Evolutionary conservation across 768 basidiomycete species (phyloP), one percentile per base, ranked within the genome.

Genomic region (Candolleomyces eurysporus): DNA sequence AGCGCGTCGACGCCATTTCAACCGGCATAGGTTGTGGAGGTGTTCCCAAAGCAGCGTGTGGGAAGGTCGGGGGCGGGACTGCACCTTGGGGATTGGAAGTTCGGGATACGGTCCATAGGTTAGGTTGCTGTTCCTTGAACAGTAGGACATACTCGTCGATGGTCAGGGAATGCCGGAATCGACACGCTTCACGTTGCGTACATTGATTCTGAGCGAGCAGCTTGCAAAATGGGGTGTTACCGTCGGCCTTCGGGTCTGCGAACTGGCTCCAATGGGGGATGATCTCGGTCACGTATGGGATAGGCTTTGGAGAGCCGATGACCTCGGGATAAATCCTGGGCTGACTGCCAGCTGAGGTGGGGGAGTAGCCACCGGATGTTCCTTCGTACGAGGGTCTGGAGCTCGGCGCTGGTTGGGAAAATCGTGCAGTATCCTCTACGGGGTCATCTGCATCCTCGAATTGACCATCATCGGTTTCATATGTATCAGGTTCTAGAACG

Each of bases 211-310:
- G 75, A 3, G 78, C 74, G 58, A 74, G 71, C 32, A 71, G 71
- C 66, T 76, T 79, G 71, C 80, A 81, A 54, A 81, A 78, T 3
- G 76, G 66, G 22, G 69, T 59, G 11, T 65, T 64, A 3, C 70
- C 61, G 62, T 78, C 66, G 3, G 75, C 75, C 26, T 62, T 55
- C 3, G 78, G 78, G 59, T 81, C 78, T 1, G 79, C 79, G 57
- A 77, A 79, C 60, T 79, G 73, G 32, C 72, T 75, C 79, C 79
- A 81, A 56, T 79, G 77, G 6, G 69, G 73, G 9, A 63, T 62
- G 45, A 68, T 66, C 57, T 67, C 60, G 3, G 68, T 65, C 48
- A 66, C 61, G 57, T 69, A 68, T n/a, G 64, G 66, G 48, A 67
- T 67, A 3, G 53, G 51, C n/a, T 36, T 32, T n/a, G 52, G 50